Base-by-base conservation (phyloP, 176 grass and related monocot genomes). In the Urochloa ruziziensis region DNA sequence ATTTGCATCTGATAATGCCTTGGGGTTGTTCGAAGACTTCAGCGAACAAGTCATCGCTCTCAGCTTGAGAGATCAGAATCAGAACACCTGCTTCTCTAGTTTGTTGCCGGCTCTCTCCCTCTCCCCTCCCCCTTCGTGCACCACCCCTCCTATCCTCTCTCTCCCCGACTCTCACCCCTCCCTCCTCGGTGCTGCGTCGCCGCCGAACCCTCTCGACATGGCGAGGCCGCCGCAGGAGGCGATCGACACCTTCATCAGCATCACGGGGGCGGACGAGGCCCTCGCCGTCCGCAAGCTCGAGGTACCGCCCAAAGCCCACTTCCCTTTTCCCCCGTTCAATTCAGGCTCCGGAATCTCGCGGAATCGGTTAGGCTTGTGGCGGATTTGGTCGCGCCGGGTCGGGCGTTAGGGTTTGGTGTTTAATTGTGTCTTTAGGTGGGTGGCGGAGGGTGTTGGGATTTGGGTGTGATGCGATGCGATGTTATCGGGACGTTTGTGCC, bases 211-310 rank as follows among this genome's bases (percentile, higher is more conserved):
- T 66, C 19, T 28, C 65, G 43, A 75, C 19, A 99, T 99, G 96
- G 89, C 91, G 75, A 77, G 80, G 71, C 91, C 93, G 34, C 65
- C 86, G 85, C 93, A 83, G 82, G 96, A 99, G 30, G 83, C 90
- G 83, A 91, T 99, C 88, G 93, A 92, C 57, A 92, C 91, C 82
- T 99, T 96, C 77, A 64, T 99, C 32, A 83, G 80, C 85, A 94
- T 99, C 85, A 99, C 93, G 63, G 93, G 93, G 12, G 73, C 89
- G 48, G 82, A 90, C 56, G 89, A 90, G 75, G 63, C 69, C 57
- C 49, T 91, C 69, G 96, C 96, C 36, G 28, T 89, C 72, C 87
- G 87, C 80, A 96, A 94, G 84, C 91, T 99, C 85, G 79, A 94
- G 91, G 93, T 99, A 64, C 33, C 35, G n/a, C 73, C 21, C 17